Base-by-base conservation (phyloP, 495 filamentous ascomycete species). In the Penicillium silybi region DNA sequence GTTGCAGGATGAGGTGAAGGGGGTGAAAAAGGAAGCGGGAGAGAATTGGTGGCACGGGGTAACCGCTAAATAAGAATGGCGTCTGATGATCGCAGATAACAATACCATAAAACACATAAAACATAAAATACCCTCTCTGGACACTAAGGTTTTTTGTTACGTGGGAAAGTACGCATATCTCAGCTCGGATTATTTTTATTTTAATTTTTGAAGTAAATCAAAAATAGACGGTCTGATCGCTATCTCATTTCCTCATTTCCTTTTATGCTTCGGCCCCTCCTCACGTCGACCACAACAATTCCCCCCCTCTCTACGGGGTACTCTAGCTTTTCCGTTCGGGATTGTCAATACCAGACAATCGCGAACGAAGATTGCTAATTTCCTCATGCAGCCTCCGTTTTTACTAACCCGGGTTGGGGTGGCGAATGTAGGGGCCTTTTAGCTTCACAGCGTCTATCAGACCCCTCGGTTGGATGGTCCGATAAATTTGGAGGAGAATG, bases 41-140 rank as follows among this genome's bases (percentile, higher is more conserved):
- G 37, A 38, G 22, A 43, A 1, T 41, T 39, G 59, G 54, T 56
- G 63, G 59, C 57, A 62, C 60, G 56, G 61, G 60, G 62, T 60
- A 63, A 57, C 58, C 56, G 60, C 61, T 70, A 58, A 66, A 66
- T 66, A 60, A 57, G 51, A 63, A 65, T 54, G 57, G 46, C 41
- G 41, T 44, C 46, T 32, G 46, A 49, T 57, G 54, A 63, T 63
- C 57, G 50, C 34, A 32, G 48, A 52, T 53, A 50, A 41, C 37
- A 58, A 48, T 52, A 40, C 4, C 20, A 17, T n/a, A n/a, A n/a
- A n/a, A n/a, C n/a, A n/a, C n/a, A 17, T 29, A 29, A 17, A 38
- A n/a, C 4, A 18, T 39, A 39, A 6, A 19, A 39, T 39, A 39
- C 37, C 10, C 9, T 9, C n/a, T n/a, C n/a, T n/a, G n/a, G 37